Conservation (phyloP, 192 early-diverging fungal species). For the Geranomyces variabilis region DNA sequence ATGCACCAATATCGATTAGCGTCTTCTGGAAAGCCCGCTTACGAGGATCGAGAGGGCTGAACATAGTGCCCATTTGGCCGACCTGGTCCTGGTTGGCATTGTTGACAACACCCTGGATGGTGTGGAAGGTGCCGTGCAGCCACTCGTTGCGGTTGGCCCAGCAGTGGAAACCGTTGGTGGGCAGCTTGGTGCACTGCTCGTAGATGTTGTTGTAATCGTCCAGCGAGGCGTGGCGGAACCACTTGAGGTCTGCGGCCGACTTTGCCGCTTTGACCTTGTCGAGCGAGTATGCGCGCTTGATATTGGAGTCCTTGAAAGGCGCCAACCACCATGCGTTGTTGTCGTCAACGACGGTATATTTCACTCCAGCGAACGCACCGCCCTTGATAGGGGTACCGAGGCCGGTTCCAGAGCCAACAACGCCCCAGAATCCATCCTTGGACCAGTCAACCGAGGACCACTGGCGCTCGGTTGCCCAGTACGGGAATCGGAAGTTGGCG, state of each 20-base stretch:
- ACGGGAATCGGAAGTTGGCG: slow-evolving; percentile 21
- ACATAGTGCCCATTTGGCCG: slow-evolving; percentile 26
- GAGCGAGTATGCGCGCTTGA: slow-evolving; percentile 16
- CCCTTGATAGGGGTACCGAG: slow-evolving; percentile 11
- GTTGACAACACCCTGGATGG: slow-evolving; percentile 4
- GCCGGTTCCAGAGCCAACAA: slow-evolving; percentile 6
- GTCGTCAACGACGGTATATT: slow-evolving; percentile 1
- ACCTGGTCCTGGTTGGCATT: slow-evolving; percentile 13
- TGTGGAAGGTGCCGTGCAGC: slow-evolving; percentile 25
- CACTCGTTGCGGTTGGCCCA: slow-evolving; percentile 13
- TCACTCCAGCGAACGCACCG: slow-evolving; percentile 14
- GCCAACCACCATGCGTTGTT: not conserved
- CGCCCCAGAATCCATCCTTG: slow-evolving; percentile 21
- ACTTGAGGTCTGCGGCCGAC: not conserved
- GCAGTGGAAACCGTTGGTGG: slow-evolving; percentile 7
- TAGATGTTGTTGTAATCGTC: slow-evolving; percentile 23
- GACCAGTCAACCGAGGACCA: not conserved
- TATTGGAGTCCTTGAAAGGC: slow-evolving; percentile 2
- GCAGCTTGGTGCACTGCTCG: not conserved
- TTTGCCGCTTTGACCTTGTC: not conserved
- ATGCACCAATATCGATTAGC: no score
- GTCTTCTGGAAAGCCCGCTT: not conserved
- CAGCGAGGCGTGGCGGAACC: slow-evolving; percentile 6
- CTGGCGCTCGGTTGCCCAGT: slow-evolving; percentile 29
- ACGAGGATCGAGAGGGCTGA: slow-evolving; percentile 10